phyloP scores from a whole-genome alignment of 1,284 basidiomycete species.

The Rhodofomes roseus region DNA sequence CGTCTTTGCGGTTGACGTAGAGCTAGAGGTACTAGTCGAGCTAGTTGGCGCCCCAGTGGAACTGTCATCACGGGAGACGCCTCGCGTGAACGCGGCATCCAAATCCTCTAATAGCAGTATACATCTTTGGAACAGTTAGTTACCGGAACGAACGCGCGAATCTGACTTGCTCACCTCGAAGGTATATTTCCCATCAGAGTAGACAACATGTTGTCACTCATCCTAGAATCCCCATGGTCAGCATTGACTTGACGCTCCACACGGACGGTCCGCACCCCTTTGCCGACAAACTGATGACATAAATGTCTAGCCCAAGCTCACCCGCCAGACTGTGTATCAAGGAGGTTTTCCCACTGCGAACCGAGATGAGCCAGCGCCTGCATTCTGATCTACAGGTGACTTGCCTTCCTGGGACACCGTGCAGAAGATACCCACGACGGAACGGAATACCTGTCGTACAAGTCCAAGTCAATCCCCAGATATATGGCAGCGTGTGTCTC shows the following conservation, averaged over 20 bases:
- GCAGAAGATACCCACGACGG: slow-evolving; percentile 78
- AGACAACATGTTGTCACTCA: slow-evolving; percentile 83
- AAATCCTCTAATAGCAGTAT: slow-evolving; percentile 86
- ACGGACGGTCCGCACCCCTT: slow-evolving; percentile 56
- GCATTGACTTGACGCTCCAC: background rate
- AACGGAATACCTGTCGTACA: slow-evolving; percentile 69
- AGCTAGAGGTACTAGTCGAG: slow-evolving; percentile 31
- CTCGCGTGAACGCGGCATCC: slow-evolving; percentile 82
- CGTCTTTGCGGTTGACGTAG: slow-evolving; percentile 35
- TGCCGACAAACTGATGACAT: slow-evolving; percentile 79
- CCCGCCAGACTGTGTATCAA: slow-evolving; percentile 84
- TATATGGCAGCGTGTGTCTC: slow-evolving; percentile 21
- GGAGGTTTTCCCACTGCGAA: slow-evolving; percentile 72
- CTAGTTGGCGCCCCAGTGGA: slow-evolving; percentile 69
- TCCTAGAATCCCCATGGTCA: slow-evolving; percentile 38
- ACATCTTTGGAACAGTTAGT: slow-evolving; percentile 46
- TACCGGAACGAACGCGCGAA: slow-evolving; percentile 1
- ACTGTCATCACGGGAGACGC: slow-evolving; percentile 71
- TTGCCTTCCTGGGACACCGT: slow-evolving; percentile 81
- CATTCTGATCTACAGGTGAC: slow-evolving; percentile 18
- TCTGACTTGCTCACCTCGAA: slow-evolving; percentile 48
- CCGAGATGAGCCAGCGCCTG: slow-evolving; percentile 11
- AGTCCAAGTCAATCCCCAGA: slow-evolving; percentile 7
- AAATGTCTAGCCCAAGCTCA: slow-evolving; percentile 84
- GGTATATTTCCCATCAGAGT: slow-evolving; percentile 84